Evolutionary conservation across 371 early-diverging fungal genomes (phyloP), one percentile per base, ranked within the genome.

Genomic region (Entomophthora muscae): DNA sequence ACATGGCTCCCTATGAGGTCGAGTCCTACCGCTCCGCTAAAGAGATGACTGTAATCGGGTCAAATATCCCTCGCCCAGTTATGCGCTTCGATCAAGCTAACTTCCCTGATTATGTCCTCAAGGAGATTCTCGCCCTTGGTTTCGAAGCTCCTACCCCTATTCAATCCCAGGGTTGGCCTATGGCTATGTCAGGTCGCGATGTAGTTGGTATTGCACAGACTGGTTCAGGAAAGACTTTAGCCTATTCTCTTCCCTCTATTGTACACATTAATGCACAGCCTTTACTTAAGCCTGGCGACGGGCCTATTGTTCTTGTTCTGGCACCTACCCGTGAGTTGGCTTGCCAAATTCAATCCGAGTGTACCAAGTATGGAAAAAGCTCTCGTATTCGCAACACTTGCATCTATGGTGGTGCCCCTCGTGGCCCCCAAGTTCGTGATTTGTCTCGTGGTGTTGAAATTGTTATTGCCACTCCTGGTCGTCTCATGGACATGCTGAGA

Each of bases 401-500:
- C 52, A 86, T 94, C 0, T 91, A 88, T 69, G 98, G 98, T 64
- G 98, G 98, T 60, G 93, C 88, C 7, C 82, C 88, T 28, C 87
- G 92, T 67, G 78, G 81, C 66, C 88, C 89, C 27, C 95, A 98
- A 69, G 89, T 88, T 71, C 87, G 87, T 68, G 86, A 88, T 26
- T 72, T 98, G 21, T 80, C 88, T n/a, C 74, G 79, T 17, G 86
- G 89, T 55, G 83, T 86, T 7, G 94, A 95, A 65, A 88, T 97
- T 57, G 64, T 94, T 21, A 87, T 97, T 1, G 94, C 91, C 0
- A 93, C 95, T 0, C 98, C 98, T 0, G 99, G 99, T 42, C 78
- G 99, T 61, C 73, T 98, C 63, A 91, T 95, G 71, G 99, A 98
- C 70, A 83, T 98, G 85, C 79, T 95, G 61, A 84, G 89, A 61